These are phyloP conservation scores for Xylaria intraflava DNA, from an alignment of 495 filamentous ascomycete genomes.

Conservation along the genomic window DNA sequence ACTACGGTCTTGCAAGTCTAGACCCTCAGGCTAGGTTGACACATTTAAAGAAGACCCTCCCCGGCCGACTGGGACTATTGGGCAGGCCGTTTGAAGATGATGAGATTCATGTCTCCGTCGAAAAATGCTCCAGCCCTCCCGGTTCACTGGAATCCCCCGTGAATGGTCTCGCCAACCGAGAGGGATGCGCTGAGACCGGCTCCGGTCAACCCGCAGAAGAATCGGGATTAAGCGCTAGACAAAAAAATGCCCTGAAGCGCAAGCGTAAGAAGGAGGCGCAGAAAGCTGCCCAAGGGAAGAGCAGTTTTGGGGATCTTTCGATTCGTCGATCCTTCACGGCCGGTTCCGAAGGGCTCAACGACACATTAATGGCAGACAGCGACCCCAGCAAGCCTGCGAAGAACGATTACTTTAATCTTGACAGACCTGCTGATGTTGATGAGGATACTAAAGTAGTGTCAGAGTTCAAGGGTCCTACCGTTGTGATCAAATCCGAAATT, in stretches of 20 bases:
- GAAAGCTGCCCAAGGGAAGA: conserved; percentile 57
- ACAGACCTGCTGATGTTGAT: conserved; percentile 62
- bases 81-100: conserved; percentile 77
- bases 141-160: conserved; percentile 35
- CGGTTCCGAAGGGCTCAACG: conserved; percentile 46
- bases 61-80: conserved; percentile 70
- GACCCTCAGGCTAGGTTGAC: conserved; percentile 74
- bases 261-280: conserved; percentile 81
- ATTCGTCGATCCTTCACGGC: conserved; percentile 56
- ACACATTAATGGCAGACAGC: conserved; percentile 56
- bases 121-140: conserved; percentile 31
- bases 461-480: conserved; percentile 79
- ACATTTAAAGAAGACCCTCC: conserved; percentile 84
- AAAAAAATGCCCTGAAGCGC: conserved; percentile 88
- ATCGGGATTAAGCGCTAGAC: conserved; percentile 73
- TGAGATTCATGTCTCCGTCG: conserved; percentile 51
- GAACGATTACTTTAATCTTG: conserved; percentile 86
- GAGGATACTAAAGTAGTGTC: conserved; percentile 90
- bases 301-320: conserved; percentile 82
- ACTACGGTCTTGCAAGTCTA: conserved; percentile 72
- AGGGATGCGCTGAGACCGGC: conserved; percentile 22
- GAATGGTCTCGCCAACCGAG: conserved; percentile 40
- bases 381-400: conserved; percentile 60
- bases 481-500: conserved; percentile 56
- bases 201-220: conserved; percentile 52